Evolutionary conservation across 2,329 filamentous ascomycete species (phyloP).

Genomic region (Diaporthe batatas): DNA sequence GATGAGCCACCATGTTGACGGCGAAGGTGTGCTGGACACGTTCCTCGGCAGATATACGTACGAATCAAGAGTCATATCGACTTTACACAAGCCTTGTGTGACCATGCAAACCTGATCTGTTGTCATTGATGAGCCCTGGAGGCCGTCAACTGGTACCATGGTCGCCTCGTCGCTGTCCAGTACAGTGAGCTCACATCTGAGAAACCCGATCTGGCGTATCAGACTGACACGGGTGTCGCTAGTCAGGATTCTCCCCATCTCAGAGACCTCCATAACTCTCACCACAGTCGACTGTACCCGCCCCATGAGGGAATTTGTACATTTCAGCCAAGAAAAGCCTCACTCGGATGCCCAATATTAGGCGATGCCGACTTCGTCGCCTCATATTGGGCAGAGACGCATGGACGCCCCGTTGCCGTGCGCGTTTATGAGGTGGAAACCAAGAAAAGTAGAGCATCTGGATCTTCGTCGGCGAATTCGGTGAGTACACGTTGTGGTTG

Average conservation of each 20-base stretch:
- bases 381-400: not conserved
- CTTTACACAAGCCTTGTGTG: not conserved
- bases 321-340: not conserved
- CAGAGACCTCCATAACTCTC: not conserved
- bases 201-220: not conserved
- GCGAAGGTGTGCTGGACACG: not conserved
- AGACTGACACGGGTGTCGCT: not conserved
- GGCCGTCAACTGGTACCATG: not conserved
- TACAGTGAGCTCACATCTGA: not conserved
- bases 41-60: not conserved
- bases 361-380: not conserved
- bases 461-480: not conserved
- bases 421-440: not conserved
- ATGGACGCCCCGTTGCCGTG: not conserved
- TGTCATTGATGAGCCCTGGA: not conserved
- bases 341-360: not conserved
- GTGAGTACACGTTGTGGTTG: conserved; percentile 6
- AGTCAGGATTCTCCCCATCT: not conserved
- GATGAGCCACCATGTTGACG: not conserved
- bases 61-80: not conserved
- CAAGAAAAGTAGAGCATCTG: not conserved
- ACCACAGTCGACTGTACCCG: not conserved
- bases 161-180: not conserved
- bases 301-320: not conserved
- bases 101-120: not conserved